These are phyloP conservation scores for Salix caprea DNA, from an alignment of 345 rosid species.

Conservation along the genomic window DNA sequence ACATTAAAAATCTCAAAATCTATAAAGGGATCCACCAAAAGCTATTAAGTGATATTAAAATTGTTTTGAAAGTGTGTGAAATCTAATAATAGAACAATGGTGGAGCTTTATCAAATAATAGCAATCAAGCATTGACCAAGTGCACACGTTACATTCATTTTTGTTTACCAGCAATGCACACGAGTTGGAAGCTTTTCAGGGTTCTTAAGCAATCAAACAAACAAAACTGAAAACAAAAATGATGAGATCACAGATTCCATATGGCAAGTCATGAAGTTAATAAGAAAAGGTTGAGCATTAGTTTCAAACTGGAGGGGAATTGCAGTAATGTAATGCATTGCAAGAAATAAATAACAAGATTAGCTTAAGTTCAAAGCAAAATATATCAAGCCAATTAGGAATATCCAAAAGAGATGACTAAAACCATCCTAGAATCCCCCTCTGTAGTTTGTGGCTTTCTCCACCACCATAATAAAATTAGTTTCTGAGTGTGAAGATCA, in stretches of 20 bases:
- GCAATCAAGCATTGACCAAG: neutral
- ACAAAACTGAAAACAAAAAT: neutral
- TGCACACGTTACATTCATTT: neutral
- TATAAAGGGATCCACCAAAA: conserved; percentile 4
- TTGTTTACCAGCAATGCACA: neutral
- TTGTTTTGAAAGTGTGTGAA: neutral
- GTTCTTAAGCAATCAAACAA: neutral
- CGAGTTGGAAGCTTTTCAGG: neutral
- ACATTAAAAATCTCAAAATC: conserved; percentile 6
- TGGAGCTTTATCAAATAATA: neutral
- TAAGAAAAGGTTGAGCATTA: neutral
- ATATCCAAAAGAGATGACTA: neutral
- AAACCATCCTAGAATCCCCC: neutral
- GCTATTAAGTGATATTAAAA: neutral
- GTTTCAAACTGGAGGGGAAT: neutral
- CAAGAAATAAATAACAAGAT: neutral
- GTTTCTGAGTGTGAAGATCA: neutral
- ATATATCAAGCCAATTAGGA: too few species aligned
- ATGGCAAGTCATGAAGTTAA: neutral
- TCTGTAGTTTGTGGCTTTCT: neutral
- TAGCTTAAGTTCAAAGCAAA: neutral
- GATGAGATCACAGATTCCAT: neutral
- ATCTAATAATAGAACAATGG: neutral
- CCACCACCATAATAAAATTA: neutral
- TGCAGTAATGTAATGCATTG: neutral